Evolutionary conservation across 768 basidiomycete genomes (phyloP).

Genomic region (Collybiopsis confluens): DNA sequence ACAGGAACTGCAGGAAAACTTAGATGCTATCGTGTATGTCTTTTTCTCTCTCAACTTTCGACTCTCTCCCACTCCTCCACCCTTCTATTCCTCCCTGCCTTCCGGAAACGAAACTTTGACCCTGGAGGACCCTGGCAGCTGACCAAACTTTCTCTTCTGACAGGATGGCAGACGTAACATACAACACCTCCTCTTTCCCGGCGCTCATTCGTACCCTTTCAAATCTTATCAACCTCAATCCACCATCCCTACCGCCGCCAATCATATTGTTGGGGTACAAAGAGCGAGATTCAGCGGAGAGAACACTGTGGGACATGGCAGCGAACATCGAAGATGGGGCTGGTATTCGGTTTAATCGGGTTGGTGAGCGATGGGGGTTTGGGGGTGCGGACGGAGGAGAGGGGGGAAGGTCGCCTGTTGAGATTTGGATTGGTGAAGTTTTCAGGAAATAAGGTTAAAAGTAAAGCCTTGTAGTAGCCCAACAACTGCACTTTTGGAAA

Average conservation of each 20-base stretch:
- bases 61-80: no score
- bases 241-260: conserved; percentile 21
- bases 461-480: no score
- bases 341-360: conserved; percentile 52
- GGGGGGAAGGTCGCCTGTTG: conserved; percentile 36
- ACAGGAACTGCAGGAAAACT: conserved; percentile 24
- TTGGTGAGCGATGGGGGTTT: conserved; percentile 53
- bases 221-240: conserved; percentile 36
- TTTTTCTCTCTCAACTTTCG: neutral
- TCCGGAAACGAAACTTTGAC: no score
- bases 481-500: no score
- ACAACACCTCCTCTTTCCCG: conserved; percentile 85
- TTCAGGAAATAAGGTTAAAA: no score
- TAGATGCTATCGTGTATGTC: conserved; percentile 66
- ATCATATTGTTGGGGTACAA: conserved; percentile 79
- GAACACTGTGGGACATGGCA: conserved; percentile 67
- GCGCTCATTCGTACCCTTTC: conserved; percentile 67
- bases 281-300: conserved; percentile 74
- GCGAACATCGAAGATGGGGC: no score
- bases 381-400: conserved; percentile 35
- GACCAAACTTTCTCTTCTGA: neutral
- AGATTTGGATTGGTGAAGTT: conserved; percentile 60
- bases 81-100: no score
- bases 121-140: no score
- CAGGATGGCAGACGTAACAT: conserved; percentile 92